A percentile compares a stretch with the other conserved stretches of the same genome.
Evolutionary conservation across 169 alveolate species (phyloP).

Genomic region (Miamiensis avidus): DNA sequence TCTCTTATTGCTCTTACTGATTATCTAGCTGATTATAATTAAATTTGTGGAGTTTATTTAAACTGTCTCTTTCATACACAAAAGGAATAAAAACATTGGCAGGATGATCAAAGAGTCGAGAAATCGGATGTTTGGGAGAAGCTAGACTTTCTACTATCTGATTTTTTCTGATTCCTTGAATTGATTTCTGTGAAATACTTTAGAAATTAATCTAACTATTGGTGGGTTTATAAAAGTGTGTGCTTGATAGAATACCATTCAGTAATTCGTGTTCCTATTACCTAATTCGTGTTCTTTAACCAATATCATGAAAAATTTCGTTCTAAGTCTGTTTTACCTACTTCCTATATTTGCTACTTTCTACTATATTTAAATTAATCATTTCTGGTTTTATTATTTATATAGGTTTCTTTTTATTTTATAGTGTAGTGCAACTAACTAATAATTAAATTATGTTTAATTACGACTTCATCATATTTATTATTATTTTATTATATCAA

Average conservation of each 20-base stretch:
- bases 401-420: background rate
- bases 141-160: background rate
- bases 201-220: background rate
- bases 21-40: too few relatives aligned
- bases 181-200: background rate
- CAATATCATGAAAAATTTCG: background rate
- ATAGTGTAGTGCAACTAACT: too few relatives aligned
- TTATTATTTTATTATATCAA: too few relatives aligned
- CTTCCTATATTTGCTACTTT: background rate
- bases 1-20: too few relatives aligned
- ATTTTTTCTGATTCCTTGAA: too few relatives aligned
- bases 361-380: background rate
- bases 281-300: background rate
- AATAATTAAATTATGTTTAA: too few relatives aligned
- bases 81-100: background rate
- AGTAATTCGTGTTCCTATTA: background rate
- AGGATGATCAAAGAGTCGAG: background rate
- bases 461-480: too few relatives aligned
- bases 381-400: too few relatives aligned
- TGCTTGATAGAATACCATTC: background rate
- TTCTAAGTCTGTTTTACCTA: background rate
- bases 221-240: background rate
- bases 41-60: too few relatives aligned
- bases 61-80: background rate
- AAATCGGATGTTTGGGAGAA: background rate